Conservation (phyloP, 768 basidiomycete genomes). For the Crepidotus variabilis region DNA sequence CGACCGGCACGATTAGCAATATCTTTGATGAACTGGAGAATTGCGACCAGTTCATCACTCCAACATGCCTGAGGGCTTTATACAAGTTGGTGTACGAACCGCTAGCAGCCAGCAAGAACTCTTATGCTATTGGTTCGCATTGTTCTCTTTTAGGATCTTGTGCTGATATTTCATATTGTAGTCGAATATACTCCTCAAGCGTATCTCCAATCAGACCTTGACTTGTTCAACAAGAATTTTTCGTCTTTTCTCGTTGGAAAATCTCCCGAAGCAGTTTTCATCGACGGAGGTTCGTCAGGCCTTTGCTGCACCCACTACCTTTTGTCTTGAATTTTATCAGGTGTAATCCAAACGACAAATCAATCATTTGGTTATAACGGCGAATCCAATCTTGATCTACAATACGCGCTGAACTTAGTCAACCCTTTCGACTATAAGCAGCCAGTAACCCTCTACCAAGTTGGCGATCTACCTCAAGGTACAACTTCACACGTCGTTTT, state of each 20-base stretch:
- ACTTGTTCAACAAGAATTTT: conserved; percentile 37
- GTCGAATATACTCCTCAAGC: conserved; percentile 52
- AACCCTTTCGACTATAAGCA: conserved; percentile 22
- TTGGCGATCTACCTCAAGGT: conserved; percentile 36
- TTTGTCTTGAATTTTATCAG: conserved; percentile 17
- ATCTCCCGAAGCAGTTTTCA: conserved; percentile 28
- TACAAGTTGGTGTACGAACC: conserved; percentile 32
- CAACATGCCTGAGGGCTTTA: conserved; percentile 34
- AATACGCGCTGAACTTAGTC: conserved; percentile 48
- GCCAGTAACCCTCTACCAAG: conserved; percentile 36
- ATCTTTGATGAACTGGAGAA: conserved; percentile 19
- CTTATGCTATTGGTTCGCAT: conserved; percentile 31
- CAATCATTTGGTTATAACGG: conserved; percentile 39
- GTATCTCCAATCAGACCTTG: conserved; percentile 40
- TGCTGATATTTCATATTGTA: conserved; percentile 8
- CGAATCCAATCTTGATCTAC: conserved; percentile 51
- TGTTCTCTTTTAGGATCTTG: not conserved
- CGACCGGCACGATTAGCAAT: conserved; percentile 15
- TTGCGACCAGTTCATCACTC: conserved; percentile 31
- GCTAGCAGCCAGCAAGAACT: conserved; percentile 27
- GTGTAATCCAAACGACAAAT: conserved; percentile 33
- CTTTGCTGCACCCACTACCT: conserved; percentile 10
- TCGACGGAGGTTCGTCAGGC: conserved; percentile 24
- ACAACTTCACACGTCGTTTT: conserved; percentile 2
- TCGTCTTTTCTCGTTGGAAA: conserved; percentile 26